Percentiles rank a stretch among this genome's conserved stretches.
phyloP scores from a whole-genome alignment of 106 monocot genomes.

The Hemerocallis citrina region DNA sequence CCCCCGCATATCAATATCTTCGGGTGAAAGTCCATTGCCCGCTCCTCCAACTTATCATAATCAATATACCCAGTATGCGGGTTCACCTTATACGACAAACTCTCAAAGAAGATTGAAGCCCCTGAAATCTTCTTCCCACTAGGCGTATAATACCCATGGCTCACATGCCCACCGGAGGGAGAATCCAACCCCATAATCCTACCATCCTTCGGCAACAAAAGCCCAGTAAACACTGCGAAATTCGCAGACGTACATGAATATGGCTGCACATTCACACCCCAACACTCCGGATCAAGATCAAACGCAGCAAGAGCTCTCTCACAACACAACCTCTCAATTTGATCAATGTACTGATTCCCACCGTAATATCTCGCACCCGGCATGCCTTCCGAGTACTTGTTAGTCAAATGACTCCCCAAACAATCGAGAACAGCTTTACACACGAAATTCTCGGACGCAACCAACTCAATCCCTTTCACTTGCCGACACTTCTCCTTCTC shows the following conservation, averaged over 20 bases:
- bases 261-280: constrained; percentile 85
- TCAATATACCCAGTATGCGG: constrained; percentile 12
- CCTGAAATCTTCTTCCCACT: constrained; percentile 78
- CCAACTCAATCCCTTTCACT: constrained; percentile 64
- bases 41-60: constrained; percentile 61
- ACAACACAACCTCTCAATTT: constrained; percentile 58
- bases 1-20: constrained; percentile 71
- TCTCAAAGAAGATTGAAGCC: constrained; percentile 69
- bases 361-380: constrained; percentile 68
- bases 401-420: constrained; percentile 72
- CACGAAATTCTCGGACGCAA: constrained; percentile 80
- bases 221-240: constrained; percentile 56
- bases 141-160: constrained; percentile 84
- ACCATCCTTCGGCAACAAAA: constrained; percentile 53
- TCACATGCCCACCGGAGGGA: constrained; percentile 88
- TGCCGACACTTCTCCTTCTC: constrained; percentile 68
- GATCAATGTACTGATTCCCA: constrained; percentile 78
- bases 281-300: constrained; percentile 40
- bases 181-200: constrained; percentile 59
- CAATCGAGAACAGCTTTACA: constrained; percentile 72
- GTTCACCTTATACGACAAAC: constrained; percentile 33
- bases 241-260: constrained; percentile 86
- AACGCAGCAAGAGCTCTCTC: constrained; percentile 59
- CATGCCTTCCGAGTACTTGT: constrained; percentile 78
- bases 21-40: constrained; percentile 63